Evolutionary conservation across 345 rosid genomes (phyloP), one percentile per base, ranked within the genome.

Genomic region (Eucalyptus shirleyi): DNA sequence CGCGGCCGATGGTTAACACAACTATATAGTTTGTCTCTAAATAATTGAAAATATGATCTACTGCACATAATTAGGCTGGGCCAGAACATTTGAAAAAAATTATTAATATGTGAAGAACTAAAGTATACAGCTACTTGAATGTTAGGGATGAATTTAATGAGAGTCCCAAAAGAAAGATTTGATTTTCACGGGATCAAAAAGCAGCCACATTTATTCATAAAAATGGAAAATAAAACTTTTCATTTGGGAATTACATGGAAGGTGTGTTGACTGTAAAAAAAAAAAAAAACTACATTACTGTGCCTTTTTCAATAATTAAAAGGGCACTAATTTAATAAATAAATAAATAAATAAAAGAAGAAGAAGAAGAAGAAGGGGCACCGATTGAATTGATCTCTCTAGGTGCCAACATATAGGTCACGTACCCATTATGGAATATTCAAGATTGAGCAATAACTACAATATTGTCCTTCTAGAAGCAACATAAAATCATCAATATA

Each of bases 31-130:
- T 72, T 34, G 14, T 18, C 8, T 2, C 82, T 0, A 62, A 62
- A 30, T 62, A 62, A 62, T 62, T 62, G 72, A 30, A 62, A 62
- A 62, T 30, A 72, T 19, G 44, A 34, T 37, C 44, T 5, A 72
- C 0, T 17, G 11, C 44, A 9, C 0, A 17, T 69, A 32, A 69
- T 19, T 69, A 6, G 0, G 3, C 6, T 32, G 44, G 4, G 42
- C 7, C 4, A 21, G 5, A 18, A 17, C 24, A 69, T 4, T 17
- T 0, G 6, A 69, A 34, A 69, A 34, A 1, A 34, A 8, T 32
- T 14, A 34, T 9, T 0, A 8, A 17, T 34, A 0, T 34, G 26
- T 34, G 81, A 69, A 37, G 80, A 69, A 17, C 18, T 19, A 72
- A 72, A 72, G 45, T 42, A 19, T 10, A 10, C 82, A 34, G 7